A percentile compares a stretch with the other conserved stretches of the same genome.
phyloP scores from a whole-genome alignment of 208 protist genomes.

The Tritrichomonas foetus region DNA sequence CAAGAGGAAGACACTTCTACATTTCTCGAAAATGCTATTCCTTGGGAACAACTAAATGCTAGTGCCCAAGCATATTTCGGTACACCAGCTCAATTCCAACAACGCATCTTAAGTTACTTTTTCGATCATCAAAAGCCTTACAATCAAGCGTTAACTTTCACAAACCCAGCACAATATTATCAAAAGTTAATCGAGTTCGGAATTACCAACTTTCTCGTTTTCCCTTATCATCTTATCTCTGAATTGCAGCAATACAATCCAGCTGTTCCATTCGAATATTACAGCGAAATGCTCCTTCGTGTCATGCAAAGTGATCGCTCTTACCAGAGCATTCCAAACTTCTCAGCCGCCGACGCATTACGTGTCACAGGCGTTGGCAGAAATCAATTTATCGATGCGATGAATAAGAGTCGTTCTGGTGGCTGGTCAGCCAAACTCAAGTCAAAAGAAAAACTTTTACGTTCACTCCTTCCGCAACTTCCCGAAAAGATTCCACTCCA shows the following conservation, averaged over 20 bases:
- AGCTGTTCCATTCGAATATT: background rate
- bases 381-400: conserved; percentile 34
- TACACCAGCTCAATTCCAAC: conserved; percentile 9
- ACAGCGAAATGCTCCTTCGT: background rate
- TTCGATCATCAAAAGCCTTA: conserved; percentile 39
- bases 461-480: background rate
- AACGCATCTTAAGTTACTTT: conserved; percentile 24
- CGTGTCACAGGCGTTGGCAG: conserved; percentile 16
- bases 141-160: background rate
- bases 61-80: conserved; percentile 32
- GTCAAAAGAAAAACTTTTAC: conserved; percentile 25
- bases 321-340: conserved; percentile 29
- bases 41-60: background rate
- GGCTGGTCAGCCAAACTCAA: background rate
- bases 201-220: conserved; percentile 21
- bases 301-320: background rate
- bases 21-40: conserved; percentile 7
- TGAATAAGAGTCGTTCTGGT: conserved; percentile 6
- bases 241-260: background rate
- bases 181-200: conserved; percentile 14
- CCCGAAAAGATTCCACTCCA: background rate
- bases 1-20: conserved; percentile 31
- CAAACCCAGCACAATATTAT: background rate
- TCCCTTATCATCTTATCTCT: conserved; percentile 1
- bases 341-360: background rate